These are phyloP conservation scores for Escovopsis sp. DNA, from an alignment of 2,329 filamentous ascomycete species.

Conservation along the genomic window DNA sequence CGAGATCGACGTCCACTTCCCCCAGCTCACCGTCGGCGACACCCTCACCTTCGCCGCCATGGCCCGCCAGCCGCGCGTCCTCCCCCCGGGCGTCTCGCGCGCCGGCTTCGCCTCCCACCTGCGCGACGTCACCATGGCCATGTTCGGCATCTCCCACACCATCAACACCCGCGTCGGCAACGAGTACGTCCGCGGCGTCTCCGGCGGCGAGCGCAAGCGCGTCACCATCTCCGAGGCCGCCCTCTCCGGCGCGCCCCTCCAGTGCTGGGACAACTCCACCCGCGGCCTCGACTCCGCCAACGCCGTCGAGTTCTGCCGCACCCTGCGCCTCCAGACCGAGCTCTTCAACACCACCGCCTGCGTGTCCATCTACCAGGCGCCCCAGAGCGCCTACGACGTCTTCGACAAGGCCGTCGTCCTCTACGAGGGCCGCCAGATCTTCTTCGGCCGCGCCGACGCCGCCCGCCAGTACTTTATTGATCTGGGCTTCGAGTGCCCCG, in stretches of 20 bases:
- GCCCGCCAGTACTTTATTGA: constrained; percentile 51
- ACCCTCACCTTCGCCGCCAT: constrained; percentile 65
- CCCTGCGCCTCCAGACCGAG: constrained; percentile 50
- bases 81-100: constrained; percentile 41
- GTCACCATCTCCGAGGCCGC: constrained; percentile 48
- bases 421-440: constrained; percentile 47
- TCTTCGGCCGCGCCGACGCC: constrained; percentile 42
- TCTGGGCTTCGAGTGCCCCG: constrained; percentile 51
- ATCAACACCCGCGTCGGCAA: constrained; percentile 59
- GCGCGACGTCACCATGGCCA: constrained; percentile 59
- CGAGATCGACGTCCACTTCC: constrained; percentile 72
- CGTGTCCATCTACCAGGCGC: constrained; percentile 62
- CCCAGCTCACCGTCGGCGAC: constrained; percentile 60
- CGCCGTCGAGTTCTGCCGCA: constrained; percentile 60
- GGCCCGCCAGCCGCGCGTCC: constrained; percentile 47
- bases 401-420: constrained; percentile 45
- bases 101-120: constrained; percentile 44
- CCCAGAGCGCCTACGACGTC: constrained; percentile 46
- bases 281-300: constrained; percentile 62
- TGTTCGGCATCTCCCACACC: constrained; percentile 61
- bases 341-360: constrained; percentile 49
- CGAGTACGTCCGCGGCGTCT: constrained; percentile 60
- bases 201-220: constrained; percentile 57
- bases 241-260: constrained; percentile 42
- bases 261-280: constrained; percentile 59